These are phyloP conservation scores for Ophiostoma himal-ulmi DNA, from an alignment of 2,329 filamentous ascomycete species.

Conservation along the genomic window DNA sequence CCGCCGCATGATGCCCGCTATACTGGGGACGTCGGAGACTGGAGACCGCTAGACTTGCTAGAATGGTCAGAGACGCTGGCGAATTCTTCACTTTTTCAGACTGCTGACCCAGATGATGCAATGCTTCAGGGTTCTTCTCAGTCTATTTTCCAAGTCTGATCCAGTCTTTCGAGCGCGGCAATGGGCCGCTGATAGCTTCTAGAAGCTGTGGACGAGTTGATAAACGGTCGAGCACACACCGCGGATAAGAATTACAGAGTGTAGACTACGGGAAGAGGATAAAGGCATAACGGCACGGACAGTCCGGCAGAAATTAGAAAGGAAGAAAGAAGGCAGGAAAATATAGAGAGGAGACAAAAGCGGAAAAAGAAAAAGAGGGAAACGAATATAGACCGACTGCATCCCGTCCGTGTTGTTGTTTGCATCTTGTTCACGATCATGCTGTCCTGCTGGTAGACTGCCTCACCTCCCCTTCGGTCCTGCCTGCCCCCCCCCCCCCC, in stretches of 20 bases:
- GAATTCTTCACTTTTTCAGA: not conserved
- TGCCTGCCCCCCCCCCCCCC: not conserved
- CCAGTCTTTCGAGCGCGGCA: not conserved
- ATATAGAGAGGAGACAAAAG: not conserved
- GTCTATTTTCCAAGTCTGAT: not conserved
- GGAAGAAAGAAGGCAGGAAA: not conserved
- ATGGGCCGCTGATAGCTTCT: not conserved
- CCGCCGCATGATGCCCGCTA: not conserved
- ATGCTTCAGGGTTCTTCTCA: not conserved
- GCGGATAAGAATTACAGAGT: not conserved
- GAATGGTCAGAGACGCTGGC: not conserved
- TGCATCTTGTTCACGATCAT: constrained; percentile 1
- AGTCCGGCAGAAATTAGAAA: not conserved
- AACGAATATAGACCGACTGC: not conserved
- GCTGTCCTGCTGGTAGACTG: not conserved
- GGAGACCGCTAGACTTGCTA: not conserved
- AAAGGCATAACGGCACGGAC: constrained; percentile 4
- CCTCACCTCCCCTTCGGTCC: not conserved
- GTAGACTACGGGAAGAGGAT: not conserved
- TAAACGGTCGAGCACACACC: not conserved
- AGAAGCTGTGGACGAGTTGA: not conserved
- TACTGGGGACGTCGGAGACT: not conserved
- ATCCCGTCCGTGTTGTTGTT: not conserved
- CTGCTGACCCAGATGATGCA: constrained; percentile 5
- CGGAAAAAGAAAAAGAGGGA: not conserved